These are phyloP conservation scores for Penstemon barbatus DNA, from an alignment of 257 asterid species.

Conservation along the genomic window DNA sequence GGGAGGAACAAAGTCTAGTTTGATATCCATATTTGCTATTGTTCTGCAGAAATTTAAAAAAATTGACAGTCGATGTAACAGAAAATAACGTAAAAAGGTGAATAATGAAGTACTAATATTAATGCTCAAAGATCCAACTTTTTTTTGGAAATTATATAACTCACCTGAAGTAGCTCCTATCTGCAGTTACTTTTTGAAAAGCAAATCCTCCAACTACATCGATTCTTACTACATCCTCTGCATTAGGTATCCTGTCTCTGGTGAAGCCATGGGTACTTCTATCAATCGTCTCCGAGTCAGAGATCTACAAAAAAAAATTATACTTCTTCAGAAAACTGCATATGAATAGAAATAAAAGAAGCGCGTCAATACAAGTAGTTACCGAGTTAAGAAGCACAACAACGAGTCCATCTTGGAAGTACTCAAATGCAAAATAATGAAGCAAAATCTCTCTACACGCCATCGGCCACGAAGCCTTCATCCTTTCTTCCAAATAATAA, in stretches of 20 bases:
- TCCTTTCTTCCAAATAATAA: conserved; percentile 79
- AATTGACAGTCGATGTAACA: background rate
- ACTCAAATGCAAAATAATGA: conserved; percentile 68
- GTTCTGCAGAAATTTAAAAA: conserved; percentile 50
- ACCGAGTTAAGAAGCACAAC: conserved; percentile 82
- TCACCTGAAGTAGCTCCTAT: conserved; percentile 83
- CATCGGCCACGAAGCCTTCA: conserved; percentile 93
- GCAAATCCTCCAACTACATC: conserved; percentile 89
- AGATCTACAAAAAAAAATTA: conserved; percentile 49
- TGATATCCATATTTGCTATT: conserved; percentile 78
- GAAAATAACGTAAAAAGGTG: conserved; percentile 4
- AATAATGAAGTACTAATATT: background rate
- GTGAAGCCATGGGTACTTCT: conserved; percentile 64
- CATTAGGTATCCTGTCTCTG: conserved; percentile 61
- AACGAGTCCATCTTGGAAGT: conserved; percentile 70
- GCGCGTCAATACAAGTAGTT: conserved; percentile 3
- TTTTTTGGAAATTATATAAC: conserved; percentile 6
- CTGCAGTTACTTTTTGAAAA: conserved; percentile 59
- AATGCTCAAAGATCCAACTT: background rate
- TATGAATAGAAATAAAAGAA: background rate
- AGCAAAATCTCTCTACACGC: conserved; percentile 76
- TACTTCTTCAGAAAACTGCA: background rate
- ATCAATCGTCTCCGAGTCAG: conserved; percentile 61
- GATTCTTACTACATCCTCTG: conserved; percentile 71
- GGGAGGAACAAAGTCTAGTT: conserved; percentile 75